phyloP scores from a whole-genome alignment of 1,284 basidiomycete species.

The Ustilago bromivora region DNA sequence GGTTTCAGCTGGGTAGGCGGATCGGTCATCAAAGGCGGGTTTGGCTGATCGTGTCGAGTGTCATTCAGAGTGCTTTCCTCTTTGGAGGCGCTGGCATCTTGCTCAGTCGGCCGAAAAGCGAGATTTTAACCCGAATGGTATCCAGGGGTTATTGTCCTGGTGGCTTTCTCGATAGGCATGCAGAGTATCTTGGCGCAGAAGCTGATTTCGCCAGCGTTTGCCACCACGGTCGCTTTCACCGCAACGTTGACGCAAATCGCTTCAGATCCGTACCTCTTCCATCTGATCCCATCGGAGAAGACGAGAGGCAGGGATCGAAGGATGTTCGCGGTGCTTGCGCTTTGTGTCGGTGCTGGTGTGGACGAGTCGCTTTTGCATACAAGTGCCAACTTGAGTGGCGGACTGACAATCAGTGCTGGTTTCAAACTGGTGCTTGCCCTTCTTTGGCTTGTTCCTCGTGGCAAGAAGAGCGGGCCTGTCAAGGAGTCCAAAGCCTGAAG shows the following conservation, averaged over 20 bases:
- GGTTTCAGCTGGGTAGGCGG: conserved; percentile 33
- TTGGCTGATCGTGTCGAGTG: conserved; percentile 46
- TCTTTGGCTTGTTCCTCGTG: conserved; percentile 45
- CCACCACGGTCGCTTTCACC: conserved; percentile 63
- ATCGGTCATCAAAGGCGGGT: conserved; percentile 54
- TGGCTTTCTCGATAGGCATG: conserved; percentile 58
- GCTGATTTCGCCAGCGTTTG: conserved; percentile 59
- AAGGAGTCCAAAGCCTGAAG: conserved; percentile 24
- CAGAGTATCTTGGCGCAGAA: conserved; percentile 61
- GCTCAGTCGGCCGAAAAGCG: conserved; percentile 51
- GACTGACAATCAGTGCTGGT: conserved; percentile 52
- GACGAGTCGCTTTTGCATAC: conserved; percentile 58
- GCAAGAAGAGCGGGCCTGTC: conserved; percentile 25
- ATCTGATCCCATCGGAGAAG: conserved; percentile 42
- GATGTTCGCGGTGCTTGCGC: conserved; percentile 48
- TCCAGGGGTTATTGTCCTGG: conserved; percentile 51
- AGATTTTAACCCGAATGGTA: conserved; percentile 36
- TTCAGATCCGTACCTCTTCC: conserved; percentile 62
- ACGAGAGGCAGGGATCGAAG: conserved; percentile 53
- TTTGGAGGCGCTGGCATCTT: conserved; percentile 57
- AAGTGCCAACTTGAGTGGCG: conserved; percentile 44
- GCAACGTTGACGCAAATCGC: conserved; percentile 63
- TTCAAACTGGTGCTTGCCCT: conserved; percentile 56
- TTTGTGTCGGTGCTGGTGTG: conserved; percentile 58
- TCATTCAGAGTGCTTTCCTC: conserved; percentile 56